phyloP scores from a whole-genome alignment of 257 asterid genomes.

The Plantago elongata region DNA sequence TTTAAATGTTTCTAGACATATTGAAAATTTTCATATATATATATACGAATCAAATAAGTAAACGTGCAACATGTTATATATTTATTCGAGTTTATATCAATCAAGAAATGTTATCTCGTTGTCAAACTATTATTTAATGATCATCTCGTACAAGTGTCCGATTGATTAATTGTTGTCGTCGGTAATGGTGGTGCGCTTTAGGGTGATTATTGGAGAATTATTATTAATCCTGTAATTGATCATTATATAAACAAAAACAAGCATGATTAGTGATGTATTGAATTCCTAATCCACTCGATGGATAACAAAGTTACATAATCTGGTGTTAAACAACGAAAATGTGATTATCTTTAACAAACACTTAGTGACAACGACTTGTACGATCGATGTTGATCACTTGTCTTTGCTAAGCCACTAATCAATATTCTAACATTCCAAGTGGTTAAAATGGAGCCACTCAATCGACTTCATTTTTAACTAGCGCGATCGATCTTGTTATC shows the following conservation, averaged over 20 bases:
- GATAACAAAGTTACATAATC: conserved; percentile 24
- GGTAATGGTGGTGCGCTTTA: conserved; percentile 33
- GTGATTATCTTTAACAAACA: conserved; percentile 13
- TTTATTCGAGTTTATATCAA: too few relatives aligned
- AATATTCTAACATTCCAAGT: conserved; percentile 19
- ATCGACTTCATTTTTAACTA: not conserved
- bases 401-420: conserved; percentile 14
- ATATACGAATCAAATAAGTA: too few relatives aligned
- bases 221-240: too few relatives aligned
- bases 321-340: conserved; percentile 10
- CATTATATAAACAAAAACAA: too few relatives aligned
- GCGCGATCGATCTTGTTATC: too few relatives aligned
- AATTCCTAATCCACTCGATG: conserved; percentile 43
- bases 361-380: conserved; percentile 1
- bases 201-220: conserved; percentile 19
- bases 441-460: conserved; percentile 24
- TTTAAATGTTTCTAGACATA: too few relatives aligned
- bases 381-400: conserved; percentile 4
- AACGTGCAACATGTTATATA: too few relatives aligned
- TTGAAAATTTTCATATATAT: too few relatives aligned
- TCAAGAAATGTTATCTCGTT: too few relatives aligned
- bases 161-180: conserved; percentile 19
- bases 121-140: not conserved
- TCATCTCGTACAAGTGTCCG: not conserved
- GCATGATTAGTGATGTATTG: conserved; percentile 17